Evolutionary conservation across 2,329 filamentous ascomycete genomes (phyloP), one percentile per base, ranked within the genome.

Genomic region (Lachnellula hyalina): DNA sequence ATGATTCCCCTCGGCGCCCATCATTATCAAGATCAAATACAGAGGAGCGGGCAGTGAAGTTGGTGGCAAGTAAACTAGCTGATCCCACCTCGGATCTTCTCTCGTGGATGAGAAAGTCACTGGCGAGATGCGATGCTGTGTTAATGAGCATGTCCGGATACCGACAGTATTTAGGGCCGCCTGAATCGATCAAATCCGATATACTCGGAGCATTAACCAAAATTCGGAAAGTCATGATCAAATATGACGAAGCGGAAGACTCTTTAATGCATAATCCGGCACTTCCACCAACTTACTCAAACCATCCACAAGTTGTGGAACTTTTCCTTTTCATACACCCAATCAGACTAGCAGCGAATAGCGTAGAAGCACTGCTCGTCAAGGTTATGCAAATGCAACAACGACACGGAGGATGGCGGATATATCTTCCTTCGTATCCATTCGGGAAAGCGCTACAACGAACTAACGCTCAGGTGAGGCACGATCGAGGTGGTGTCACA

Each of bases 401-500:
- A 59, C 66, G 61, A 25, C 70, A 73, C 4, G 67, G 68, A 53
- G 67, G 71, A 57, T 75, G 72, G 53, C 71, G 69, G 4, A 60
- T 82, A 11, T 73, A 80, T 53, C 65, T 76, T 1, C 80, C 81
- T 3, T 77, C 76, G 0, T 83, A 83, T 57, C 77, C 80, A 0
- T 71, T 78, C n/a, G 61, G 63, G 45, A 83, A 83, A 62, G 73
- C 78, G 4, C 53, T 82, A 1, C 75, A 80, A 59, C 71, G 80
- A 35, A 76, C 77, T 5, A 83, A 83, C 61, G 72, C 75, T 2
- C 79, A 82, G 59, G 80, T 83, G 4, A 72, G 80, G 34, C 81
- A 84, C 59, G 81, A 84, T 62, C 73, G 80, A 56, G 81, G 81
- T 17, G 80, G 80, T 23, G 72, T 81, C 19, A 82, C 80, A 4